Evolutionary conservation across 139 green algal genomes (phyloP), one percentile per base, ranked within the genome.

Genomic region (Spirogloea muscicola): DNA sequence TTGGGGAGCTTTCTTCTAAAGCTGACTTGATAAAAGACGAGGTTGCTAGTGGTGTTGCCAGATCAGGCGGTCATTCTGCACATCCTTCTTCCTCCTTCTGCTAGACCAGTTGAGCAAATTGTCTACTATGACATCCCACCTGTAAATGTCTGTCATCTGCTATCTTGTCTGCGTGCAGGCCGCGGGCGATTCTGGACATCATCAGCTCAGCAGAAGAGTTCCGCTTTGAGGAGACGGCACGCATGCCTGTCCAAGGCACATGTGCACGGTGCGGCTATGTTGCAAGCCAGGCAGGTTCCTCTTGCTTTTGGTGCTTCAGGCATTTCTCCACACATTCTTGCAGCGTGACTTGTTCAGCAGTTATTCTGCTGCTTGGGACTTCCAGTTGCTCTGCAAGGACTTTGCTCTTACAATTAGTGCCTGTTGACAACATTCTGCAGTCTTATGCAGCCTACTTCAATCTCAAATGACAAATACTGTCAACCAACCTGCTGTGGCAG

Each of bases 171-270:
- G n/a, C n/a, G 33, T 27, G 43, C 44, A 84, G 75, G 55, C 79
- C 80, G 1, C 18, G 29, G 55, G 71, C 76, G 39, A 85, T 85
- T 31, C 21, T 85, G 27, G 77, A 85, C 58, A 84, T 85, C 25
- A 86, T 85, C 49, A 37, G 27, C n/a, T 85, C 80, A 3, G 80
- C 73, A 0, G 80, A 85, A 37, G 44, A 84, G 0, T 79, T 85
- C 10, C 51, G 67, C 16, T 84, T 84, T 37, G 21, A 31, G 38
- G 41, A 29, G 9, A 38, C 41, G 18, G 27, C 31, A 0, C 85
- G 66, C 62, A 84, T 85, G 80, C 79, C 77, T 21, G 25, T 61
- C 18, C 79, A 86, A 44, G 77, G 79, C 2, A 64, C 69, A 29
- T 85, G 79, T 52, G 46, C 79, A 16, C 75, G 34, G 6, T 85